Base-by-base conservation (phyloP, 2,329 filamentous ascomycete genomes). In the Penicillium sp. region DNA sequence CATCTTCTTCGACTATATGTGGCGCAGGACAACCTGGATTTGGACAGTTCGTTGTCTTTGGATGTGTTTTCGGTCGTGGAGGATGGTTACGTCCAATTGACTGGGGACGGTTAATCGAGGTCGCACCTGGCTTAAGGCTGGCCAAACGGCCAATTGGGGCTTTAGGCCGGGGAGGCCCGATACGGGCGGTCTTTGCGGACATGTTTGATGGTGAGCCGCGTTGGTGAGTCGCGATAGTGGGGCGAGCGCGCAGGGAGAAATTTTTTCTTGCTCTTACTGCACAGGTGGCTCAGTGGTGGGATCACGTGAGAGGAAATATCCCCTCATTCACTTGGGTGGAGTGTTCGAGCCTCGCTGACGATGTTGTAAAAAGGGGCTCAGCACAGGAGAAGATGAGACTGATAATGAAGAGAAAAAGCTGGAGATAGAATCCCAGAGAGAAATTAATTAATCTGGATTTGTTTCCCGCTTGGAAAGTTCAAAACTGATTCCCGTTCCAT, bases 1-100 rank as follows among this genome's bases (percentile, higher is more conserved):
- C 75, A 54, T 78, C 76, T 64, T 78, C 75, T 54, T 76, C 74
- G 40, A 77, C 72, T 33, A 79, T 77, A 55, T 78, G 71, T 44
- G 76, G 75, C 37, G 73, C 74, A 14, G 75, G 72, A 67, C 77
- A 80, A 41, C 68, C 69, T 1, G 74, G 76, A 55, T 79, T 79
- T 26, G 75, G 72, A 64, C 77, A 79, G 26, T 69, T 75, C 12
- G 71, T 66, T 15, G 73, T 73, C 53, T 73, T 72, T n/a, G 71
- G 69, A 49, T 73, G 67, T 33, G 72, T 71, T 22, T 68, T 73
- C 20, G 70, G 70, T 44, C 64, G 68, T 33, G 67, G 49, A 35
- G 64, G 61, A 54, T 70, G 66, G 56, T 67, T 63, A 42, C 66
- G 68, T n/a, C 63, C 58, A 48, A 68, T 60, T 44, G 68, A 62